Base-by-base conservation (phyloP, 129 eudicot genomes). In the Saussurea involucrata region DNA sequence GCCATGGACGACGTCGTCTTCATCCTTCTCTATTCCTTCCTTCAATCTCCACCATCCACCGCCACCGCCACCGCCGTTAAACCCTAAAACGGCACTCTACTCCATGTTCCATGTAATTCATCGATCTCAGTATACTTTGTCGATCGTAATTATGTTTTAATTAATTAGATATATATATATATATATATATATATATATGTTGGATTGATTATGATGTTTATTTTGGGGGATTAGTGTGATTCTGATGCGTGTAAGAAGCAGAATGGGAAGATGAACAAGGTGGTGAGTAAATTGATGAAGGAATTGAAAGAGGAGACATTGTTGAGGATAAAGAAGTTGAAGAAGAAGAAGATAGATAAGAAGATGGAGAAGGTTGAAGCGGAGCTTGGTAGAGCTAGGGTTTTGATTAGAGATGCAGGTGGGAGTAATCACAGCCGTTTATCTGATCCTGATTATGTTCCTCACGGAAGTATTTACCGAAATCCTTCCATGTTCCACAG, bases 401-500 rank as follows among this genome's bases (percentile, higher is more conserved):
- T 84, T 58, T 73, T 82, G 78, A 87, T 93, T 21, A 90, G 76
- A 85, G 85, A 85, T 17, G 82, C 87, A 13, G 24, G 84, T 44
- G 58, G 55, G 20, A 66, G 10, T 20, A 69, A 75, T 73, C 83
- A 9, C 24, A 84, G 68, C 76, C 60, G 68, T 78, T 75, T 83
- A 66, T 74, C 84, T 29, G 88, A 90, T 87, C 79, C 69, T 8
- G 91, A 88, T 76, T 87, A 90, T 81, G 88, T 90, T 21, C 93
- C 98, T 1, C 66, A 70, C n/a, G 92, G 93, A 11, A 82, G 85
- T 66, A 89, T 93, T 34, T 93, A 90, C 80, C 84, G 87, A 66
- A 82, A 93, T 69, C 77, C 92, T 31, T 61, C 80, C 76, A 83
- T 86, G 42, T 93, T 93, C 76, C 98, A 85, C 73, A 88, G 96